Evolutionary conservation across 257 asterid species (phyloP).

Genomic region (Mentha longifolia): DNA sequence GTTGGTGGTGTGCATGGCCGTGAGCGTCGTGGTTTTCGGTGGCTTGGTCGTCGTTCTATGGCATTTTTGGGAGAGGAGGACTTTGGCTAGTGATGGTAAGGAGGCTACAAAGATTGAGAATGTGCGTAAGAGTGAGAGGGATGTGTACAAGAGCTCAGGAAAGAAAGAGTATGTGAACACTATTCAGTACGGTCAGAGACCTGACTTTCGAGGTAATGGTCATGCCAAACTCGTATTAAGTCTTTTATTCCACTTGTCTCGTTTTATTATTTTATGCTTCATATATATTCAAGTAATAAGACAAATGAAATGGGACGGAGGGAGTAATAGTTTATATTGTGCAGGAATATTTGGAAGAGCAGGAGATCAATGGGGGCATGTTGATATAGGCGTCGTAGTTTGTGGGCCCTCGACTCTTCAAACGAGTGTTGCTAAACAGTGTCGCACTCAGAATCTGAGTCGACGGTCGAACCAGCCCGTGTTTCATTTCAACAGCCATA

Average conservation of each 20-base stretch:
- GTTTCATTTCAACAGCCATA: slow-evolving; percentile 91
- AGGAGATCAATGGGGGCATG: slow-evolving; percentile 70
- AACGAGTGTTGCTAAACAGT: slow-evolving; percentile 71
- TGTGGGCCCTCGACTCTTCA: slow-evolving; percentile 82
- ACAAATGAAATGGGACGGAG: too few relatives aligned
- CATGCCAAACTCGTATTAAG: too few relatives aligned
- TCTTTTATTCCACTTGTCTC: too few relatives aligned
- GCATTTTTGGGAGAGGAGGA: slow-evolving; percentile 70
- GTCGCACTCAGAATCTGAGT: slow-evolving; percentile 60
- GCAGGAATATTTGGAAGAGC: slow-evolving; percentile 60
- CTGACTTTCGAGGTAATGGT: slow-evolving; percentile 68
- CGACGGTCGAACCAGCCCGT: slow-evolving; percentile 51
- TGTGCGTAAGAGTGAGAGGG: slow-evolving; percentile 21
- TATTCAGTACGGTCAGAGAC: slow-evolving; percentile 67
- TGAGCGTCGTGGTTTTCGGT: slow-evolving; percentile 63
- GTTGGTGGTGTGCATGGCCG: slow-evolving; percentile 59
- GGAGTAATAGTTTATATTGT: background rate
- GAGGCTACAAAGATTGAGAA: slow-evolving; percentile 20
- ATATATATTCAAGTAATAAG: too few relatives aligned
- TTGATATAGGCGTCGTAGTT: slow-evolving; percentile 72
- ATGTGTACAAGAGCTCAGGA: slow-evolving; percentile 32
- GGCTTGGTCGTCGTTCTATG: slow-evolving; percentile 66
- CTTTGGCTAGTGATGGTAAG: slow-evolving; percentile 13
- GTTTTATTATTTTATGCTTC: too few relatives aligned
- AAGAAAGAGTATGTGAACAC: slow-evolving; percentile 40